Base-by-base conservation (phyloP, 768 basidiomycete species). In the Hericium erinaceus region DNA sequence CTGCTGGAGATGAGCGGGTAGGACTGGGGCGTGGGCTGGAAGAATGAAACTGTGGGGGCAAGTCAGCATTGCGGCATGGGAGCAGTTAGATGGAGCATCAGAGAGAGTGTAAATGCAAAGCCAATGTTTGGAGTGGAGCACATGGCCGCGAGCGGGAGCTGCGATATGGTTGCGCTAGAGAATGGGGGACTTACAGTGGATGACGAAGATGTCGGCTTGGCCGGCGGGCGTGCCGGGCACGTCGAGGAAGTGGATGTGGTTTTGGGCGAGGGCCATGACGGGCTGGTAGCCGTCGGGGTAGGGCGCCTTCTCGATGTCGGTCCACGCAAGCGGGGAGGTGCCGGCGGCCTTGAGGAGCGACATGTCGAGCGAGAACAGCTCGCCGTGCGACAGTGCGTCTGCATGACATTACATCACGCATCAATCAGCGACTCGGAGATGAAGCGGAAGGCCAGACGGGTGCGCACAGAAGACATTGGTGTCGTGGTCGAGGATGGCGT, bases 401-500 rank as follows among this genome's bases (percentile, higher is more conserved):
- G 50, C 38, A 33, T 33, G 1, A 9, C 33, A 7, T 46, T 46
- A 46, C 16, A 26, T 51, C 6, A 44, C n/a, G 39, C 22, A 24
- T 48, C n/a, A 6, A 11, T 22, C n/a, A 24, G 33, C 20, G 49
- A 39, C 13, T 15, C 56, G 40, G 52, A 59, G 59, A n/a, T n/a
- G n/a, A n/a, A n/a, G n/a, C n/a, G n/a, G n/a, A n/a, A n/a, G n/a
- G n/a, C n/a, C n/a, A n/a, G n/a, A n/a, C n/a, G n/a, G 24, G 59
- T 52, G 71, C 77, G 61, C 69, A 88, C 87, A 94, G 73, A 97
- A 87, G 59, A 87, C 83, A 60, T 95, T 94, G 52, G 94, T 98
- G 69, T 98, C 94, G 62, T 95, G 94, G 72, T 98, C 94, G 38
- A 98, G 79, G 60, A 95, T 84, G 26, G 88, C 80, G 26, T 74